Base-by-base conservation (phyloP, 2,329 filamentous ascomycete species). In the Colletotrichum sp. region DNA sequence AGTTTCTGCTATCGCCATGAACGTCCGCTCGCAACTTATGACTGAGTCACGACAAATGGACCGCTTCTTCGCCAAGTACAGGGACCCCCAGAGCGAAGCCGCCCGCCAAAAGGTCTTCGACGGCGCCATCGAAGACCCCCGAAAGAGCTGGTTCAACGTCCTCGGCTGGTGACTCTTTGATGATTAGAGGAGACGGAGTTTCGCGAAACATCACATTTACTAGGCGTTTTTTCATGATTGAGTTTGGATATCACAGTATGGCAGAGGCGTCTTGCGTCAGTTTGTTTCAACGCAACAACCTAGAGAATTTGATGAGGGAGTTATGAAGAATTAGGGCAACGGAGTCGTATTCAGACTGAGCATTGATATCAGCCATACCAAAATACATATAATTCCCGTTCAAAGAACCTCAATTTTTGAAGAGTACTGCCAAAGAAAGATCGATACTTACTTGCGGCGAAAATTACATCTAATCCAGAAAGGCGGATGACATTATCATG, bases 31-130 rank as follows among this genome's bases (percentile, higher is more conserved):
- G 16, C 84, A 85, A 64, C 81, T 86, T 59, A 69, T 76, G 55
- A 79, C 71, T 34, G 82, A 84, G 70, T 85, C 84, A 7, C 77
- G 78, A 34, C 82, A 80, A 7, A 83, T 86, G 79, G 85, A 86
- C 76, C 81, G 81, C 55, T 84, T 81, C 76, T 86, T 86, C 75
- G 71, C 82, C 44, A 81, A 83, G 72, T 86, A 86, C 81, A 82
- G 85, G 79, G 85, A 81, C 9, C 77, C 83, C 8, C 77, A 84
- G 75, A 86, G 85, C 73, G 84, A 86, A 69, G 82, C 81, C 7
- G 81, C 80, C 16, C 80, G 84, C 30, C 78, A 75, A 68, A 83
- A 71, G 39, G 79, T 83, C 28, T 86, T 85, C 74, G 81, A 82
- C 1, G 83, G 82, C 26, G 76, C 81, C 67, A 3, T 48, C 16